phyloP scores from a whole-genome alignment of 2,329 filamentous ascomycete genomes.

The Fusarium nurragi region DNA sequence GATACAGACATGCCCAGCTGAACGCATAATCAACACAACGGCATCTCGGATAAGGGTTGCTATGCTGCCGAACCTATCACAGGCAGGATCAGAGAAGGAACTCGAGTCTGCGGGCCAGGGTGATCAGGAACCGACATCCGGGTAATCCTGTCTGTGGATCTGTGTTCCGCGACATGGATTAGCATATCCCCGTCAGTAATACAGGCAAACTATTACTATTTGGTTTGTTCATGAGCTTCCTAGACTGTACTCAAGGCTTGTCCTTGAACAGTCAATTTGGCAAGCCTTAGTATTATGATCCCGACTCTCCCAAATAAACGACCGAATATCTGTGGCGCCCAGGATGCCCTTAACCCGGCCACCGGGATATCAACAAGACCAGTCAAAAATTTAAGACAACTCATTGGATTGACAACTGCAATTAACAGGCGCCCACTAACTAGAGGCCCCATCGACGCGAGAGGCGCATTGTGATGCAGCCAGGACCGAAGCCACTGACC shows the following conservation, averaged over 20 bases:
- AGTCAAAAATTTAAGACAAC: conserved; percentile 8
- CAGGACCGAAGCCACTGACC: conserved; percentile 24
- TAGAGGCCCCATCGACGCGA: conserved; percentile 9
- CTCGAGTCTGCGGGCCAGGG: not conserved
- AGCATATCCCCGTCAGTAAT: conserved; percentile 21
- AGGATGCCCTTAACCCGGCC: conserved; percentile 20
- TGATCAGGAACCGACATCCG: conserved; percentile 12
- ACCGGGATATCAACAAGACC: conserved; percentile 20
- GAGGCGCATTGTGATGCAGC: conserved; percentile 33
- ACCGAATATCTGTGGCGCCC: conserved; percentile 16
- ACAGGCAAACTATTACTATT: conserved; percentile 22
- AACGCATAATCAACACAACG: conserved; percentile 9
- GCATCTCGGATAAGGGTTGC: conserved; percentile 24
- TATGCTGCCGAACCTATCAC: conserved; percentile 21
- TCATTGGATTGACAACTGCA: conserved; percentile 1
- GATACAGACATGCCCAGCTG: conserved; percentile 18
- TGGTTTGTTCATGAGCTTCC: conserved; percentile 20
- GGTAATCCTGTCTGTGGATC: conserved; percentile 24
- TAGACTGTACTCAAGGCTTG: conserved; percentile 15
- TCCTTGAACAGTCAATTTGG: conserved; percentile 5
- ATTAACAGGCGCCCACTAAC: conserved; percentile 7
- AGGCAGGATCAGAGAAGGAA: not conserved
- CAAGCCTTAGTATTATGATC: conserved; percentile 8
- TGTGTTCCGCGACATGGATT: conserved; percentile 12
- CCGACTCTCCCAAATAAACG: conserved; percentile 1